Conservation (phyloP, 2,329 filamentous ascomycete genomes). For the Periconia sp. region DNA sequence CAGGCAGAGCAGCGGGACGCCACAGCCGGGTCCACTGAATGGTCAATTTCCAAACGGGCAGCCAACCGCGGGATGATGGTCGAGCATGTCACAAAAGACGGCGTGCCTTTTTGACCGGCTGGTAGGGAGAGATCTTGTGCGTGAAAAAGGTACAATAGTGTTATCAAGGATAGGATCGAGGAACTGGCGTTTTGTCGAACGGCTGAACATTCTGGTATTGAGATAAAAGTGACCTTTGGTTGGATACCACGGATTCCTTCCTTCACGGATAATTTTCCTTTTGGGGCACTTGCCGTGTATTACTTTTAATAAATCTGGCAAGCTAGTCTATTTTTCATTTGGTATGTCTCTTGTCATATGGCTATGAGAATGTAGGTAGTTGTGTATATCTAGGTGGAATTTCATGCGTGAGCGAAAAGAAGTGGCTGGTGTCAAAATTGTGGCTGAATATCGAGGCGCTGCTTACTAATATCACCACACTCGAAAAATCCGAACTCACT, state of each 20-base stretch:
- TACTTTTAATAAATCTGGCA: too few relatives aligned
- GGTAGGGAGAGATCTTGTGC: background rate
- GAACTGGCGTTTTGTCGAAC: background rate
- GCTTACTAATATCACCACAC: background rate
- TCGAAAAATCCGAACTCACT: conserved; percentile 10
- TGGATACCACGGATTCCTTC: background rate
- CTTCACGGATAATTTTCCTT: too few relatives aligned
- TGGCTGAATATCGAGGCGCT: too few relatives aligned
- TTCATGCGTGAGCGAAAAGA: background rate
- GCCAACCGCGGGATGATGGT: conserved; percentile 28
- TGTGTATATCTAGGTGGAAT: too few relatives aligned
- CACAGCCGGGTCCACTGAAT: conserved; percentile 33
- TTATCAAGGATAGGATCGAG: background rate
- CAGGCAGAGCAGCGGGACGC: conserved; percentile 39
- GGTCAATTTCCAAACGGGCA: conserved; percentile 25
- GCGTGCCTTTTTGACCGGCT: background rate
- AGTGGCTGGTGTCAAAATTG: background rate
- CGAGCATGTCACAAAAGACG: background rate
- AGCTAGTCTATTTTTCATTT: too few relatives aligned
- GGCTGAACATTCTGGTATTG: background rate
- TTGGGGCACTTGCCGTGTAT: too few relatives aligned
- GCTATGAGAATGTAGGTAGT: too few relatives aligned
- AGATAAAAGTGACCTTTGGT: background rate
- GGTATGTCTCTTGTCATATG: too few relatives aligned
- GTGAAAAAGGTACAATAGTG: background rate